Conservation (phyloP, 306 rosid genomes). For the Comarum palustre region DNA sequence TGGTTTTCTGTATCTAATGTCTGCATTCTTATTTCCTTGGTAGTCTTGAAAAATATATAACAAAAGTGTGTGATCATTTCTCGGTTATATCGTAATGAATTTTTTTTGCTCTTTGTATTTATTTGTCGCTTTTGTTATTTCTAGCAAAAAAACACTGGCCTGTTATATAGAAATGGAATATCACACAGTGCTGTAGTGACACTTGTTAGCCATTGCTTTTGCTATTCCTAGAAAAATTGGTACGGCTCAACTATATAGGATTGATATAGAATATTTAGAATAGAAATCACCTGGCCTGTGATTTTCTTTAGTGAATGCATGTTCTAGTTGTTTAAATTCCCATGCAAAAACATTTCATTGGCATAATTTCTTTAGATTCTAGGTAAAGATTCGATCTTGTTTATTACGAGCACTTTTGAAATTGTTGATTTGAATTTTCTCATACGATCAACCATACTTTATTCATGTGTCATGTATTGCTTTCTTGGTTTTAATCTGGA, state of each 20-base stretch:
- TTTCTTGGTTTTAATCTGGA: conserved; percentile 3
- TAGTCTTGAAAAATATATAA: background rate
- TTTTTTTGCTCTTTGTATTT: too few species aligned
- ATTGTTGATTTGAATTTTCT: background rate
- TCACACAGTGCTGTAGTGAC: background rate
- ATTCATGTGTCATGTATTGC: background rate
- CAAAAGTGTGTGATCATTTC: background rate
- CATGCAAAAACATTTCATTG: background rate
- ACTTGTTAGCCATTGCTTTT: background rate
- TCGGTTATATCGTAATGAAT: background rate
- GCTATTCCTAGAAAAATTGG: background rate
- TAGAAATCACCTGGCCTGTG: background rate
- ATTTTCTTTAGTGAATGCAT: conserved; percentile 3
- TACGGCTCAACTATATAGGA: background rate
- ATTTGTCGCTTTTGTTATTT: background rate
- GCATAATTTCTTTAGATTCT: background rate
- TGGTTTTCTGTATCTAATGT: background rate
- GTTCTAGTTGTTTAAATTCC: background rate
- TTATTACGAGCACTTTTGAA: background rate
- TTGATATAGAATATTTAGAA: background rate
- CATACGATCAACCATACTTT: background rate
- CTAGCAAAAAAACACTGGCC: background rate
- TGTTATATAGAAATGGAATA: background rate
- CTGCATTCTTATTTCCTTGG: background rate
- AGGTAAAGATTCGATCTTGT: background rate